A percentile compares a stretch with the other conserved stretches of the same genome.
These are phyloP conservation scores for Sphaerulina populicola DNA, from an alignment of 2,329 filamentous ascomycete species.

Conservation along the genomic window DNA sequence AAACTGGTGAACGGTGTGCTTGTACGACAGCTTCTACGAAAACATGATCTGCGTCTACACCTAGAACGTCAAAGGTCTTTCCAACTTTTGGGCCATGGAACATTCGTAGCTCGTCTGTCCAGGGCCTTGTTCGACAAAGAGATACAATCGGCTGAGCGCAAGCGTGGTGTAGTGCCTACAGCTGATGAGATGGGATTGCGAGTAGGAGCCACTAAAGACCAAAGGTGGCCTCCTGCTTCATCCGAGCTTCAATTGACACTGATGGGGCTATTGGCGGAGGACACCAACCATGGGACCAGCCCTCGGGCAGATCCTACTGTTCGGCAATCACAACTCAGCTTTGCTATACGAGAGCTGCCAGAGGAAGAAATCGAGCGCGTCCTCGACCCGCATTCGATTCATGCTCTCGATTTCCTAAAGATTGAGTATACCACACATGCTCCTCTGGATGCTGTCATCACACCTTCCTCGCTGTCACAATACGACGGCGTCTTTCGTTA, in stretches of 20 bases:
- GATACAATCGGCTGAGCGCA: slow-evolving; percentile 67
- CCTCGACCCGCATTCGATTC: slow-evolving; percentile 71
- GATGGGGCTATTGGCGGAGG: slow-evolving; percentile 49
- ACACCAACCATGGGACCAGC: background rate
- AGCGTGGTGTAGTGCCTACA: slow-evolving; percentile 57
- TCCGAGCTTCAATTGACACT: slow-evolving; percentile 85
- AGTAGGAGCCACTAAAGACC: slow-evolving; percentile 63
- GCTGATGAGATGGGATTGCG: slow-evolving; percentile 73
- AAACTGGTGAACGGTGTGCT: slow-evolving; percentile 68
- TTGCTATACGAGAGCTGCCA: slow-evolving; percentile 73
- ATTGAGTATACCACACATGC: slow-evolving; percentile 72
- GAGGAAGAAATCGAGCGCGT: slow-evolving; percentile 72
- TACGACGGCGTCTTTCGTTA: slow-evolving; percentile 82
- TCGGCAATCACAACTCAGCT: slow-evolving; percentile 44
- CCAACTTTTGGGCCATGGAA: slow-evolving; percentile 74
- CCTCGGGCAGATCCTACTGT: background rate
- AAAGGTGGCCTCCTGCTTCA: slow-evolving; percentile 77
- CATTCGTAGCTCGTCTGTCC: slow-evolving; percentile 71
- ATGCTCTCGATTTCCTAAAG: slow-evolving; percentile 87
- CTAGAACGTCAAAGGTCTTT: slow-evolving; percentile 68
- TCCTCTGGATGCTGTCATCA: slow-evolving; percentile 66
- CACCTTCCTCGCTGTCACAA: slow-evolving; percentile 58
- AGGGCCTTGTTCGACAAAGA: slow-evolving; percentile 79
- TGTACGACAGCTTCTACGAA: slow-evolving; percentile 65
- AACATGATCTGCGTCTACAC: slow-evolving; percentile 64